These are phyloP conservation scores for Ormosia emarginata DNA, from an alignment of 306 rosid genomes.

Conservation along the genomic window DNA sequence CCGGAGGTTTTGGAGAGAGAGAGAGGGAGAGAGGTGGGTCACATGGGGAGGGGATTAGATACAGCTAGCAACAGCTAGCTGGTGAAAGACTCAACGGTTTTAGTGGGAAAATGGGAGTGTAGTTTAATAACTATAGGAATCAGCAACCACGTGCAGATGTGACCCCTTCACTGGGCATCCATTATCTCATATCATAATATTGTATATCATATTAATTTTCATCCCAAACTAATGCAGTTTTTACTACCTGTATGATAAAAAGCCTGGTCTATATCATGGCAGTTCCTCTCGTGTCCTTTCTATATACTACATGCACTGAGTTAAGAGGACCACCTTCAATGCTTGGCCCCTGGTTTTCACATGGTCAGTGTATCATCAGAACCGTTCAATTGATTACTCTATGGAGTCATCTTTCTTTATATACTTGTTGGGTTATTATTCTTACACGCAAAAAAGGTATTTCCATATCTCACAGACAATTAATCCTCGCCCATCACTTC, in stretches of 20 bases:
- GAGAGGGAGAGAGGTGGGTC: constrained; percentile 42
- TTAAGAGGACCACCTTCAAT: constrained; percentile 22
- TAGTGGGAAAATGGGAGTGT: constrained; percentile 56
- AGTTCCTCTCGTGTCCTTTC: not conserved
- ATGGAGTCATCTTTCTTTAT: not conserved
- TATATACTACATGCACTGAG: not conserved
- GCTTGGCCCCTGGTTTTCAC: constrained; percentile 17
- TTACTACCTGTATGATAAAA: not conserved
- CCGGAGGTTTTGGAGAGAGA: constrained; percentile 40
- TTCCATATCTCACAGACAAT: not conserved
- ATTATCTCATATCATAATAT: constrained; percentile 25
- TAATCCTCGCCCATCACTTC: not conserved
- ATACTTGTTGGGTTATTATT: not conserved
- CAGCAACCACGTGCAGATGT: constrained; percentile 92
- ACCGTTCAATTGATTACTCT: constrained; percentile 11
- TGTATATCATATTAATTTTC: not conserved
- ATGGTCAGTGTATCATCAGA: constrained; percentile 7
- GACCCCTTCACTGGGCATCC: constrained; percentile 61
- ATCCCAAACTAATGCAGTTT: not conserved
- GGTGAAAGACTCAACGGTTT: constrained; percentile 50
- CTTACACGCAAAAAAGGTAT: not conserved
- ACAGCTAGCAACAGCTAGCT: constrained; percentile 99
- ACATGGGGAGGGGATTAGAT: constrained; percentile 72
- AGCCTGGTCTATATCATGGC: not conserved
- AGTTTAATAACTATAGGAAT: constrained; percentile 49